Evolutionary conservation across 257 asterid species (phyloP), one percentile per base, ranked within the genome.

Genomic region (Solanum chmielewskii): DNA sequence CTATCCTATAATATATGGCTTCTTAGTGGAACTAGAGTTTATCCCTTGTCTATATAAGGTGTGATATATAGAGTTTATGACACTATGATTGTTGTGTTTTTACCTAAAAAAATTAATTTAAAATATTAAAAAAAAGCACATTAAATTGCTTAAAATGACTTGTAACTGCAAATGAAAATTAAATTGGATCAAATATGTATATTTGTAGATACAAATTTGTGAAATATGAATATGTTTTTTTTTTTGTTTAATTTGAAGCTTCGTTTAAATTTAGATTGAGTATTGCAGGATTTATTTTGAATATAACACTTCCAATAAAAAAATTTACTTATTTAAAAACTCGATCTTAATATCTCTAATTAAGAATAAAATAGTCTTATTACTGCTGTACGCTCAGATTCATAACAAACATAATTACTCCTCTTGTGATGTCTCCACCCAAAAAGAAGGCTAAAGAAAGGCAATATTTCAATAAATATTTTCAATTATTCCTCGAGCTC

Each of bases 201-300:
- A 10, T 7, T 11, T 18, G 10, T 56, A 56, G 62, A 56, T 56
- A 56, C 11, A 56, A 56, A 56, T 18, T 18, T 56, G 60, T 52
- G 64, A 56, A 56, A 56, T 56, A 18, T 18, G 10, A 56, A 56
- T 0, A 6, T 56, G 35, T 31, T 31, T 31, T 31, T 31, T 31
- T 56, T 45, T 56, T 56, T 56, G 4, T 1, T 10, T 18, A 18
- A 56, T 56, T 56, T 56, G n/a, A 11, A 56, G 11, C 0, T 20
- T 20, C 4, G 11, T 7, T 52, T 56, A 56, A 56, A 56, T 56
- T 56, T 20, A 1, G 0, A 56, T 56, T 2, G 11, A 1, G 25
- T 7, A 18, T 1, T 56, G 6, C 52, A 45, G 1, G 0, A 44
- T 44, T 45, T 1, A 45, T 45, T 11, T 14, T 45, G 0, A 0